phyloP scores from a whole-genome alignment of 257 asterid genomes.

The Sherardia arvensis region DNA sequence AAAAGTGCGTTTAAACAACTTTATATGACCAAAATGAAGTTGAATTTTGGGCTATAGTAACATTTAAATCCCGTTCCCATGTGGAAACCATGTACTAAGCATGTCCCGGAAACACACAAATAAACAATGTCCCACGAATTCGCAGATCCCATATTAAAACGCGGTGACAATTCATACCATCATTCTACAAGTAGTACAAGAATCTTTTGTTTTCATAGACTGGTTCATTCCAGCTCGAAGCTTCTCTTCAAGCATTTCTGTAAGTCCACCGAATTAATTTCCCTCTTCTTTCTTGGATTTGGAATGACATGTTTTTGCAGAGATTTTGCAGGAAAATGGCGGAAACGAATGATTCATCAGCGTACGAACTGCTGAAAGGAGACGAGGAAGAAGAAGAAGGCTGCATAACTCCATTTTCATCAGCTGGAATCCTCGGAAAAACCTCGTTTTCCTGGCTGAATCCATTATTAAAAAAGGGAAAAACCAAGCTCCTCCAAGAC shows the following conservation, averaged over 20 bases:
- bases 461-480: slow-evolving; percentile 26
- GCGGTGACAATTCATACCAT: background rate
- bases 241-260: background rate
- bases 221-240: background rate
- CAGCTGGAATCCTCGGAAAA: slow-evolving; percentile 20
- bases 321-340: background rate
- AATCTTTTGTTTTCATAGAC: background rate
- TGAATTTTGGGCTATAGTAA: too few relatives aligned
- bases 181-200: background rate
- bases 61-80: background rate
- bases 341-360: background rate
- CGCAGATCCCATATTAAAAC: background rate
- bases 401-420: slow-evolving; percentile 18
- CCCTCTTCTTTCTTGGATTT: background rate
- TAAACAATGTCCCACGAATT: background rate
- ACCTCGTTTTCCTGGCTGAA: slow-evolving; percentile 28
- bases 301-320: background rate
- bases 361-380: slow-evolving; percentile 12
- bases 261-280: background rate
- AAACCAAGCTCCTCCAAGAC: slow-evolving; percentile 15
- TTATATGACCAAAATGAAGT: too few relatives aligned
- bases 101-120: background rate
- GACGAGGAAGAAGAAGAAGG: slow-evolving; percentile 7
- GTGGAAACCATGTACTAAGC: background rate
- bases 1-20: too few relatives aligned